phyloP scores from a whole-genome alignment of 495 filamentous ascomycete genomes.

The Penicillium goetzii region DNA sequence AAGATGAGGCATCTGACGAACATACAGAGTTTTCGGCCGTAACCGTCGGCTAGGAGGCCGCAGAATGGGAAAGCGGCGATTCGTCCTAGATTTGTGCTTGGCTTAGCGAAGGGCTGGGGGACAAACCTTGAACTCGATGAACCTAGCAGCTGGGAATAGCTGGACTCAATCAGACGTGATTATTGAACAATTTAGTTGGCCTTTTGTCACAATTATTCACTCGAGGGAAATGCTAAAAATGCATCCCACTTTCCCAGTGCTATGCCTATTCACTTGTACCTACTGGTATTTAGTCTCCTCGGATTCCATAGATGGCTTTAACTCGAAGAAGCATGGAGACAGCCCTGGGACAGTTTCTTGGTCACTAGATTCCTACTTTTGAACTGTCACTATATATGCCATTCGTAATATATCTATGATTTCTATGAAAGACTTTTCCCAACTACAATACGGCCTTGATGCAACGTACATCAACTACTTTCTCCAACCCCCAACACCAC shows the following conservation, averaged over 20 bases:
- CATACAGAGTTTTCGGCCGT: conserved; percentile 65
- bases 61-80: conserved; percentile 7
- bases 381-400: too few species aligned
- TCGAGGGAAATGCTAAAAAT: background rate
- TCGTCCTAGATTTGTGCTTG: background rate
- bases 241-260: background rate
- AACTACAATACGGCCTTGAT: conserved; percentile 25
- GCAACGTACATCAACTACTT: conserved; percentile 13
- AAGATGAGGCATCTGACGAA: conserved; percentile 62
- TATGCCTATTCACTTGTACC: background rate
- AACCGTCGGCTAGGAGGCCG: conserved; percentile 10
- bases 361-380: too few species aligned
- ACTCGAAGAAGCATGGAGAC: background rate
- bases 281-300: background rate
- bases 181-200: background rate
- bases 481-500: conserved; percentile 28
- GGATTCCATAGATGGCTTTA: background rate
- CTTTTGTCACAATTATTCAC: background rate
- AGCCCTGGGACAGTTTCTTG: too few species aligned
- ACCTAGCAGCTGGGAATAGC: background rate
- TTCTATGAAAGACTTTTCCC: background rate
- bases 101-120: background rate
- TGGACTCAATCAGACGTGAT: background rate
- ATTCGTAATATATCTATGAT: background rate
- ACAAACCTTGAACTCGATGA: background rate